A percentile compares a stretch with the other conserved stretches of the same genome.
Evolutionary conservation across 805 yeast genomes (phyloP).

Genomic region (Spathaspora passalidarum): DNA sequence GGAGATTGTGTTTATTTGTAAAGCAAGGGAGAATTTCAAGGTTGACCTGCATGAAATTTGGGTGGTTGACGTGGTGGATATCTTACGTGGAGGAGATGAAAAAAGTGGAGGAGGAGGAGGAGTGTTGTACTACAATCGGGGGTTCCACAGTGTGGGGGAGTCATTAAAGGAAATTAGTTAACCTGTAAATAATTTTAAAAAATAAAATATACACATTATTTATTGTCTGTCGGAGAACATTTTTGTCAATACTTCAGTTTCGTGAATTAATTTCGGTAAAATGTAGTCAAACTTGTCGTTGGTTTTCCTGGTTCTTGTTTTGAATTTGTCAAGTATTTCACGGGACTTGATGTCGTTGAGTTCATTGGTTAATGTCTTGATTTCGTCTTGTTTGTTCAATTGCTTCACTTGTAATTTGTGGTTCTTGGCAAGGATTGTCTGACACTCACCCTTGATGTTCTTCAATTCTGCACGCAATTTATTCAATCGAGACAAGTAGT

Average conservation of each 20-base stretch:
- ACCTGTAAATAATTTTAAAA: constrained; percentile 4
- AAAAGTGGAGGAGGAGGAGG: constrained; percentile 46
- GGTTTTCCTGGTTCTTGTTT: constrained; percentile 21
- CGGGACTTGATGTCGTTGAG: constrained; percentile 25
- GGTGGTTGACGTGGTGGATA: constrained; percentile 74
- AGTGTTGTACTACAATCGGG: constrained; percentile 59
- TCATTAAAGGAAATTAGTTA: constrained; percentile 21
- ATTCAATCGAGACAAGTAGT: constrained; percentile 22
- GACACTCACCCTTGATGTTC: constrained; percentile 19
- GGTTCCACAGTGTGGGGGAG: constrained; percentile 48
- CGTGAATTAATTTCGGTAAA: constrained; percentile 27
- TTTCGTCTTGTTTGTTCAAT: constrained; percentile 22
- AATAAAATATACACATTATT: neutral
- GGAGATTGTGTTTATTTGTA: constrained; percentile 63
- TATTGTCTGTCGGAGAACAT: neutral
- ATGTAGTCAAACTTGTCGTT: constrained; percentile 36
- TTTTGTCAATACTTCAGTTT: constrained; percentile 16
- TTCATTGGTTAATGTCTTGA: constrained; percentile 20
- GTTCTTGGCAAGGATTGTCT: constrained; percentile 19
- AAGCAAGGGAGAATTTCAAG: constrained; percentile 46
- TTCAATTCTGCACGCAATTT: constrained; percentile 20
- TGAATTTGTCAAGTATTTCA: constrained; percentile 22
- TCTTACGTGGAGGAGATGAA: constrained; percentile 27
- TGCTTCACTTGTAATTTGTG: constrained; percentile 25
- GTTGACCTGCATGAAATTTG: constrained; percentile 90